Conservation (phyloP, 2,329 filamentous ascomycete species). For the Chrysoporthe cubensis region DNA sequence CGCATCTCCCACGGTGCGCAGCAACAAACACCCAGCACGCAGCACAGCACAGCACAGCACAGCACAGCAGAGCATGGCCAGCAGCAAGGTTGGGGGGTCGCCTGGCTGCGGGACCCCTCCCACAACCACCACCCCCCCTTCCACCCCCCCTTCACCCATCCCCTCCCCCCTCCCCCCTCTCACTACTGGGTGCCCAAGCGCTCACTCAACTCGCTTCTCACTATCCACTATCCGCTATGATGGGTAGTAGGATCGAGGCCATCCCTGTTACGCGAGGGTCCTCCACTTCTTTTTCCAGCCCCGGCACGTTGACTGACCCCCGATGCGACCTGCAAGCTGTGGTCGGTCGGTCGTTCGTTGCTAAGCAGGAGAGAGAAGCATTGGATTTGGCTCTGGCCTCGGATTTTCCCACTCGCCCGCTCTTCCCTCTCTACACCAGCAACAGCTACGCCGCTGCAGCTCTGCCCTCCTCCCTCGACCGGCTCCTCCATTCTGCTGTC, state of each 20-base stretch:
- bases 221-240: not conserved
- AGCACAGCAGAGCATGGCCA: too few relatives aligned
- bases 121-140: too few relatives aligned
- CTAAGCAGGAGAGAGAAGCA: constrained; percentile 14
- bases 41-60: not conserved
- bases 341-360: constrained; percentile 13
- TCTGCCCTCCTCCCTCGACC: constrained; percentile 16
- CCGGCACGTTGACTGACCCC: constrained; percentile 25
- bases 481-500: constrained; percentile 14
- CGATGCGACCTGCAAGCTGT: constrained; percentile 19
- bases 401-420: constrained; percentile 28
- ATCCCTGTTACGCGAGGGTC: constrained; percentile 14
- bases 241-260: not conserved
- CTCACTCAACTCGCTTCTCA: not conserved
- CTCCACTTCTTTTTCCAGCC: constrained; percentile 14
- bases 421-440: constrained; percentile 15
- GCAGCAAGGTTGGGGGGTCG: not conserved
- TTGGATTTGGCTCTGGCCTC: constrained; percentile 15
- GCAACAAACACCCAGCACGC: not conserved
- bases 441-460: constrained; percentile 13
- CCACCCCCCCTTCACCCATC: too few relatives aligned
- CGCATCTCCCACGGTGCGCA: not conserved
- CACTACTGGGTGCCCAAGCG: not conserved
- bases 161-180: not conserved
- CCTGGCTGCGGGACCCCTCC: too few relatives aligned